These are phyloP conservation scores for Exserohilum turcica DNA, from an alignment of 2,329 filamentous ascomycete genomes.

Conservation along the genomic window DNA sequence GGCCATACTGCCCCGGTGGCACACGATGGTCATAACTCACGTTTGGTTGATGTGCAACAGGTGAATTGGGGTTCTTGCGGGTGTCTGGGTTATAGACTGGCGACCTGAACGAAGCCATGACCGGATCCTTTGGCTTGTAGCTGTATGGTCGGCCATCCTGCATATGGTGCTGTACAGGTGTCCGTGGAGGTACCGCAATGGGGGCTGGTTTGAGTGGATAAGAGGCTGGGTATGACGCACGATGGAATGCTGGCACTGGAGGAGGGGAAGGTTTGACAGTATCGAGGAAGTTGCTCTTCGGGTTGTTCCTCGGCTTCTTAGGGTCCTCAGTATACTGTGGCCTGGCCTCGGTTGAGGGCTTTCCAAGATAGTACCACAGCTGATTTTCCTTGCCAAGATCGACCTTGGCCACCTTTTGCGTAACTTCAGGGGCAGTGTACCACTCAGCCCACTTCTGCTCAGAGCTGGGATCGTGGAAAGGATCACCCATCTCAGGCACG, in stretches of 20 bases:
- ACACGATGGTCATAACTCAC: constrained; percentile 43
- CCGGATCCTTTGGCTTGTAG: constrained; percentile 42
- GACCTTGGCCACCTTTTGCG: constrained; percentile 66
- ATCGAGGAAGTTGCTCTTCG: constrained; percentile 73
- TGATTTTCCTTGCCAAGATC: constrained; percentile 74
- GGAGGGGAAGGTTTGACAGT: constrained; percentile 58
- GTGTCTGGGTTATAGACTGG: constrained; percentile 43
- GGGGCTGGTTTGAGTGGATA: constrained; percentile 52
- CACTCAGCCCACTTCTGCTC: constrained; percentile 69
- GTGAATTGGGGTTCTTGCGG: constrained; percentile 45
- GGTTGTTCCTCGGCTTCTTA: constrained; percentile 64
- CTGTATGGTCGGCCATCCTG: constrained; percentile 34
- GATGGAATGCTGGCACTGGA: constrained; percentile 36
- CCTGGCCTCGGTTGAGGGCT: constrained; percentile 84
- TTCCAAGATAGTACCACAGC: constrained; percentile 87
- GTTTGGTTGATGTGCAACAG: constrained; percentile 47
- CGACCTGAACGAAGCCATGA: constrained; percentile 32
- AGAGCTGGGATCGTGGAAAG: constrained; percentile 54
- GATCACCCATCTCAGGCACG: constrained; percentile 54
- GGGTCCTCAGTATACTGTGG: constrained; percentile 88
- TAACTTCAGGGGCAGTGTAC: constrained; percentile 56
- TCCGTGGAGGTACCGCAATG: constrained; percentile 41
- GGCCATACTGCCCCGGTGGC: constrained; percentile 31
- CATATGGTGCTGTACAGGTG: constrained; percentile 36
- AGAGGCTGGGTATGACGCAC: constrained; percentile 48